phyloP scores from a whole-genome alignment of 306 rosid genomes.

The Malus orientalis region DNA sequence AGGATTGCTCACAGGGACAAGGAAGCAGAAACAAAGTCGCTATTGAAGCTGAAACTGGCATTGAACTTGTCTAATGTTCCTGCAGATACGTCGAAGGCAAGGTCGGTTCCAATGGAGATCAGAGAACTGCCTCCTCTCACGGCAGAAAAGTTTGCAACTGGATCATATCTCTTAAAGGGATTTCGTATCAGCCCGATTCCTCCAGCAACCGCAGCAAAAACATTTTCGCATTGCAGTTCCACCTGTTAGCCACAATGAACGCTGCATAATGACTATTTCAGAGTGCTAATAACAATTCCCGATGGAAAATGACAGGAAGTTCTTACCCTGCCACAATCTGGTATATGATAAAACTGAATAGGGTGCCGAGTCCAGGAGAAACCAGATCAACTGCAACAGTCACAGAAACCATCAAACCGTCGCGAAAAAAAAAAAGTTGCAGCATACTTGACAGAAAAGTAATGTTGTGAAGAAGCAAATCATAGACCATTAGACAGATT shows the following conservation, averaged over 20 bases:
- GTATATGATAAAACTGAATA: slow-evolving; percentile 30
- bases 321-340: slow-evolving; percentile 50
- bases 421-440: slow-evolving; percentile 6
- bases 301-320: neutral
- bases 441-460: neutral
- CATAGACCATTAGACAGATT: neutral
- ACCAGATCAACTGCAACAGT: slow-evolving; percentile 40
- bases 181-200: slow-evolving; percentile 45
- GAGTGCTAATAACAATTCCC: neutral
- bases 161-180: slow-evolving; percentile 26
- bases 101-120: slow-evolving; percentile 41
- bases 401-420: slow-evolving; percentile 12
- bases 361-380: slow-evolving; percentile 51
- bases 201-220: slow-evolving; percentile 44
- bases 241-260: slow-evolving; percentile 30
- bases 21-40: slow-evolving; percentile 40
- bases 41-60: slow-evolving; percentile 48
- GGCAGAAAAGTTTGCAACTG: slow-evolving; percentile 36
- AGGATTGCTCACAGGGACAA: slow-evolving; percentile 48
- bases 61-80: slow-evolving; percentile 33
- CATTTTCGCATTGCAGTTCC: slow-evolving; percentile 43
- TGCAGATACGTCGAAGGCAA: slow-evolving; percentile 39
- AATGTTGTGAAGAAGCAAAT: neutral
- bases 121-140: slow-evolving; percentile 35
- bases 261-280: neutral